These are phyloP conservation scores for Reutealis trisperma DNA, from an alignment of 345 rosid genomes.

Conservation along the genomic window DNA sequence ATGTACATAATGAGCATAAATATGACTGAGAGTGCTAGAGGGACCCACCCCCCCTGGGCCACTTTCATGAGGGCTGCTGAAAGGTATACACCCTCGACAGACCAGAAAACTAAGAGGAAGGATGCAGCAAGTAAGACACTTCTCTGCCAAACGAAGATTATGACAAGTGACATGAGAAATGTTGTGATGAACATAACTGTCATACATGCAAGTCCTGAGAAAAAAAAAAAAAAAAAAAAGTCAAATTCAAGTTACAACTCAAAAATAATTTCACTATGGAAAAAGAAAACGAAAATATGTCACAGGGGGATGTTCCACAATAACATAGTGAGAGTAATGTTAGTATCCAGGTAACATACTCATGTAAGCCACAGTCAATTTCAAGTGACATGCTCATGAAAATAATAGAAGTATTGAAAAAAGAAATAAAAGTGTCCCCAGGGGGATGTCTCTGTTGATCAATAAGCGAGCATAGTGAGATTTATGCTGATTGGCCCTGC, in stretches of 20 bases:
- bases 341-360: too few relatives aligned
- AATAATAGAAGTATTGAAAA: too few relatives aligned
- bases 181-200: slow-evolving; percentile 85
- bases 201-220: slow-evolving; percentile 87
- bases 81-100: slow-evolving; percentile 73
- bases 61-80: slow-evolving; percentile 82
- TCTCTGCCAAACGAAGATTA: slow-evolving; percentile 76
- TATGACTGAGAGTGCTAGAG: slow-evolving; percentile 67
- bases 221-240: slow-evolving; percentile 9
- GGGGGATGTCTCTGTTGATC: too few relatives aligned
- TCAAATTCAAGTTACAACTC: too few relatives aligned
- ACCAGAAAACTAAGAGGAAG: slow-evolving; percentile 73
- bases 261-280: neutral
- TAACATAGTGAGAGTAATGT: too few relatives aligned
- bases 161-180: slow-evolving; percentile 87
- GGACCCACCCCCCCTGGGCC: slow-evolving; percentile 90
- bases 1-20: slow-evolving; percentile 77
- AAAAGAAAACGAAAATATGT: neutral
- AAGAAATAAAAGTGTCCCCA: too few relatives aligned
- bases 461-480: too few relatives aligned
- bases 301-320: too few relatives aligned
- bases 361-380: too few relatives aligned
- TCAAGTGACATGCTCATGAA: too few relatives aligned
- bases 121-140: slow-evolving; percentile 49
- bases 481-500: too few relatives aligned